phyloP scores from a whole-genome alignment of 2,329 filamentous ascomycete species.

The Pochonia chlamydosporia region DNA sequence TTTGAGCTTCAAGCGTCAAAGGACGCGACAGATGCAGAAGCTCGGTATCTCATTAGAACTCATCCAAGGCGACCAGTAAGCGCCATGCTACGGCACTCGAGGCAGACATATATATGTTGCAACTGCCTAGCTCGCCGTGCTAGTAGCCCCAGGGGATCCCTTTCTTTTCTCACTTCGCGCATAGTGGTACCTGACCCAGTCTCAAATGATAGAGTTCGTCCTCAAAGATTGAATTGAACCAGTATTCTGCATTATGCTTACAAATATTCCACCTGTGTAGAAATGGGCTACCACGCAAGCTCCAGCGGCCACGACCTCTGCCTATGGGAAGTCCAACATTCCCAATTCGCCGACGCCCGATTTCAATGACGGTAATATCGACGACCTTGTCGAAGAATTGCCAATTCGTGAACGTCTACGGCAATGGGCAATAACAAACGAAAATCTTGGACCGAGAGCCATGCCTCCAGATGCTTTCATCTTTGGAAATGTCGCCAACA shows the following conservation, averaged over 20 bases:
- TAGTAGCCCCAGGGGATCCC: neutral
- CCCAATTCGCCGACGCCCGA: neutral
- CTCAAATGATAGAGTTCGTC: slow-evolving; percentile 4
- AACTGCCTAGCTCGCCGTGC: slow-evolving; percentile 19
- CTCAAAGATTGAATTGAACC: neutral
- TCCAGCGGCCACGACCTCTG: neutral
- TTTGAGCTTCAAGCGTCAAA: slow-evolving; percentile 11
- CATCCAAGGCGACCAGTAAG: neutral
- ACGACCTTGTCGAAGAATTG: slow-evolving; percentile 3
- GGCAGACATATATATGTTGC: slow-evolving; percentile 26
- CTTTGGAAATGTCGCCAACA: slow-evolving; percentile 22
- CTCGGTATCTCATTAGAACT: too few relatives aligned
- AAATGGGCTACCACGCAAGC: slow-evolving; percentile 11
- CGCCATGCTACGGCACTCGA: slow-evolving; percentile 24
- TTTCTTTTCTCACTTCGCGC: neutral
- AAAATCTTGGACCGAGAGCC: slow-evolving; percentile 13
- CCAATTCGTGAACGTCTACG: slow-evolving; percentile 36
- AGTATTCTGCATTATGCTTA: slow-evolving; percentile 3
- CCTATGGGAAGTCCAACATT: neutral
- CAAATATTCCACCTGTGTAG: slow-evolving; percentile 3
- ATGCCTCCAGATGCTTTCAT: slow-evolving; percentile 20
- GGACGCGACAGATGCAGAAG: too few relatives aligned
- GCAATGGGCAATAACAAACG: slow-evolving; percentile 34
- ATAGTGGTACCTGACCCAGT: neutral
- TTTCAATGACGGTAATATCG: neutral